A percentile compares a stretch with the other conserved stretches of the same genome.
These are phyloP conservation scores for Neonectria hederae DNA, from an alignment of 2,329 filamentous ascomycete species.

Conservation along the genomic window DNA sequence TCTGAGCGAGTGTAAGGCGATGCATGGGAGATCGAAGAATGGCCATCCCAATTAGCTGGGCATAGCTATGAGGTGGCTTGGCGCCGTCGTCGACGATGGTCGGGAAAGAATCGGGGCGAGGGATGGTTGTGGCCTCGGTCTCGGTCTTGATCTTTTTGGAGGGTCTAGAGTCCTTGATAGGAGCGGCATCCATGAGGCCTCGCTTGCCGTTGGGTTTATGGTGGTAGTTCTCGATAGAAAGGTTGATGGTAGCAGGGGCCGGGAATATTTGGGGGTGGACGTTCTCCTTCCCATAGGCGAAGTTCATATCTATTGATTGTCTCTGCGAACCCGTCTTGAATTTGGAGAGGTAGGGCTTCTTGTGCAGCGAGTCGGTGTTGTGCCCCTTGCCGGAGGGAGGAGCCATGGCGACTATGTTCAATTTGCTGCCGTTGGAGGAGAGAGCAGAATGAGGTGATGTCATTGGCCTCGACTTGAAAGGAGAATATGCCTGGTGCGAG, in stretches of 20 bases:
- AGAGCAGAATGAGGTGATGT: constrained; percentile 70
- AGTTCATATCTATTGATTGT: constrained; percentile 55
- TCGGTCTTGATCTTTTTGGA: constrained; percentile 75
- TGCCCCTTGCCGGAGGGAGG: constrained; percentile 66
- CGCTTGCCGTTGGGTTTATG: constrained; percentile 67
- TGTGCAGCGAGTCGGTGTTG: constrained; percentile 73
- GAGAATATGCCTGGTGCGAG: constrained; percentile 68
- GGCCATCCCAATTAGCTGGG: constrained; percentile 94
- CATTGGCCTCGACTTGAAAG: constrained; percentile 71
- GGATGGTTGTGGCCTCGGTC: constrained; percentile 63
- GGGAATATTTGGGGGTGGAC: constrained; percentile 61
- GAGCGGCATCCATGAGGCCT: constrained; percentile 75
- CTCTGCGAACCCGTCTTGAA: constrained; percentile 68
- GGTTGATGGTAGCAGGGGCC: constrained; percentile 56
- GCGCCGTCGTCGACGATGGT: constrained; percentile 82
- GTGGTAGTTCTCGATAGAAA: constrained; percentile 63
- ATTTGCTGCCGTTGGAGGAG: constrained; percentile 63
- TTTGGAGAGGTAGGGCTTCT: constrained; percentile 70
- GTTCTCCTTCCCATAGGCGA: constrained; percentile 65
- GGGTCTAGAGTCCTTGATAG: constrained; percentile 73
- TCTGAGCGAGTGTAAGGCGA: constrained; percentile 88
- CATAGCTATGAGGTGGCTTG: constrained; percentile 94
- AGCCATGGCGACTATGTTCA: constrained; percentile 74
- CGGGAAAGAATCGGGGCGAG: constrained; percentile 82
- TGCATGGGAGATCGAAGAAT: constrained; percentile 87